Base-by-base conservation (phyloP, 2,329 filamentous ascomycete genomes). In the Harringtonia aguacate region DNA sequence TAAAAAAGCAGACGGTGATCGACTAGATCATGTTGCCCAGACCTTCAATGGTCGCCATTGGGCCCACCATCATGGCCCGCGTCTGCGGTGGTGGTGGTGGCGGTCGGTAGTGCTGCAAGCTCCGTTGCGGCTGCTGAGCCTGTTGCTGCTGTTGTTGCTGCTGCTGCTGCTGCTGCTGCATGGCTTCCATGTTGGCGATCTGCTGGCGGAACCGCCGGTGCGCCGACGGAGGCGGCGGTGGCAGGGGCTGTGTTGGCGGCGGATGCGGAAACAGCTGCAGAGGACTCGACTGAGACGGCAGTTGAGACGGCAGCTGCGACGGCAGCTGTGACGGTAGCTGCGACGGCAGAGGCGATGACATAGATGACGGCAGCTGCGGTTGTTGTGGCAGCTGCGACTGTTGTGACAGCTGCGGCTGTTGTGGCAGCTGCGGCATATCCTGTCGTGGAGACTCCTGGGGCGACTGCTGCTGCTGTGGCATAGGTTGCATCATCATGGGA, bases 11-110 rank as follows among this genome's bases (percentile, higher is more conserved):
- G 14, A 39, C 14, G 18, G n/a, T 29, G 13, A 28, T 14, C 22
- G n/a, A 37, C 34, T 22, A 42, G 38, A 48, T 72, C 68, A 73
- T 71, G 44, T 67, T 70, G 14, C 64, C 56, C 28, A 67, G 54
- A 27, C 61, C 62, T 29, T 70, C 62, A 34, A 66, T 52, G 4
- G 62, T 55, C 34, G 54, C 31, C 45, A 56, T 50, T 33, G 56
- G 54, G 13, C 58, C 55, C 4, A 51, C 58, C 12, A 40, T 18
- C 15, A 30, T 31, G 13, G 58, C 57, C 31, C 55, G 52, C 3
- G 53, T 51, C 35, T 50, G 53, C 20, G 48, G 52, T 4, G 48
- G 49, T 4, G 50, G 50, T 21, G 48, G 46, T 20, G 48, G 48
- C 20, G 51, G 48, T n/a, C 50, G 50, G 14, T 44, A 20, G 6